phyloP scores from a whole-genome alignment of 1,284 basidiomycete species.

The Takashimella koratensis region DNA sequence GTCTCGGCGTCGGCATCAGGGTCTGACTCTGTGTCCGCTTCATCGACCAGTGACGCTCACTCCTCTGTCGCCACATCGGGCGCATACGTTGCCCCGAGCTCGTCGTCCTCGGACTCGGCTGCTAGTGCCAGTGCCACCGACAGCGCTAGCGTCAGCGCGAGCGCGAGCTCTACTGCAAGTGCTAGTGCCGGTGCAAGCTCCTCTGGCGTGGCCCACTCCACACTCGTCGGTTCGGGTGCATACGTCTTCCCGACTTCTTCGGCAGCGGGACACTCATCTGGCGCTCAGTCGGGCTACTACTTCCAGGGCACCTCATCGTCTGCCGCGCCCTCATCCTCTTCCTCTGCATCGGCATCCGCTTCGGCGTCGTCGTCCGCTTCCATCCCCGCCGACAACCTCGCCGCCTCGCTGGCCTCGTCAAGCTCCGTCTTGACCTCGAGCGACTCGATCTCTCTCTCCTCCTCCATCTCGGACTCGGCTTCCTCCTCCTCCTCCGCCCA shows the following conservation, averaged over 20 bases:
- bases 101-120: too few relatives aligned
- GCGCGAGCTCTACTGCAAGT: too few relatives aligned
- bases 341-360: constrained; percentile 5
- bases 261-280: not conserved
- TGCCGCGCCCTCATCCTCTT: constrained; percentile 12
- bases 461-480: constrained; percentile 22
- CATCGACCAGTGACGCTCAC: too few relatives aligned
- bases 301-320: constrained; percentile 5
- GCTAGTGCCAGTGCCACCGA: too few relatives aligned
- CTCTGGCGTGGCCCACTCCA: not conserved
- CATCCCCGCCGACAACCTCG: not conserved
- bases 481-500: constrained; percentile 9
- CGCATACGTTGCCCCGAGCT: too few relatives aligned
- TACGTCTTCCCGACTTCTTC: not conserved
- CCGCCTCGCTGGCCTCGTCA: constrained; percentile 4
- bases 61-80: too few relatives aligned
- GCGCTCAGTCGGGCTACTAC: not conserved
- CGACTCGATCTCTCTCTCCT: constrained; percentile 33
- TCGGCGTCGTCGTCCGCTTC: constrained; percentile 1
- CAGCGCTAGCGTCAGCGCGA: not conserved
- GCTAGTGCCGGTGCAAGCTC: not conserved
- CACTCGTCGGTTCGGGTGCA: not conserved
- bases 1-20: not conserved
- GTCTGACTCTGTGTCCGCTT: not conserved
- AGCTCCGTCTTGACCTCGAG: constrained; percentile 8